These are phyloP conservation scores for Aspergillus leporis DNA, from an alignment of 495 filamentous ascomycete genomes.

Conservation along the genomic window DNA sequence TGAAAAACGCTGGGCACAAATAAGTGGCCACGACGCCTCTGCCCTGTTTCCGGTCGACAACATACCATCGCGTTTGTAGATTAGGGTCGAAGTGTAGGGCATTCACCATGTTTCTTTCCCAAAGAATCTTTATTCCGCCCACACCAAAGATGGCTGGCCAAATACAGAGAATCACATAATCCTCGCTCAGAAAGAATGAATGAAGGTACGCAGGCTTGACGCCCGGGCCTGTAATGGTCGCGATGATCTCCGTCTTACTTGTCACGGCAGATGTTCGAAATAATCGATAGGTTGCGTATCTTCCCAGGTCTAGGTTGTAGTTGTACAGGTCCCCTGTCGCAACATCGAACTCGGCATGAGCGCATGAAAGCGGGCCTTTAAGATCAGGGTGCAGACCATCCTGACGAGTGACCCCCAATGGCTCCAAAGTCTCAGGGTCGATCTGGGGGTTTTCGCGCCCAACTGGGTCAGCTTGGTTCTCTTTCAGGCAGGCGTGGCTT, in stretches of 20 bases:
- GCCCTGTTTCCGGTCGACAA: slow-evolving; percentile 10
- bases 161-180: slow-evolving; percentile 17
- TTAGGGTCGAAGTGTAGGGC: slow-evolving; percentile 8
- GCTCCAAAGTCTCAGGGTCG: slow-evolving; percentile 17
- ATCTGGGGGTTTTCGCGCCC: too few relatives aligned
- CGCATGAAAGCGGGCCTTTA: slow-evolving; percentile 17
- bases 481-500: too few relatives aligned
- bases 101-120: slow-evolving; percentile 17
- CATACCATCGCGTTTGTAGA: slow-evolving; percentile 11
- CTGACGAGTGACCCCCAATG: slow-evolving; percentile 14
- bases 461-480: too few relatives aligned
- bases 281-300: slow-evolving; percentile 14
- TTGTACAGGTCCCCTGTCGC: slow-evolving; percentile 16
- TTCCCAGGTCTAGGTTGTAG: slow-evolving; percentile 19
- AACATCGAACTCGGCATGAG: slow-evolving; percentile 15
- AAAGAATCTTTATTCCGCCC: slow-evolving; percentile 9
- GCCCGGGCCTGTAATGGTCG: slow-evolving; percentile 11
- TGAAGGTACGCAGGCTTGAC: slow-evolving; percentile 16
- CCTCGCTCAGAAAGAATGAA: slow-evolving; percentile 16
- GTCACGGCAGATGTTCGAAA: slow-evolving; percentile 15
- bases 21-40: slow-evolving; percentile 9
- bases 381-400: slow-evolving; percentile 12
- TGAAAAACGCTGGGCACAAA: slow-evolving; percentile 15
- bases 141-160: slow-evolving; percentile 10
- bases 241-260: slow-evolving; percentile 14